Base-by-base conservation (phyloP, 1,284 basidiomycete species). In the Leccinum fallax region DNA sequence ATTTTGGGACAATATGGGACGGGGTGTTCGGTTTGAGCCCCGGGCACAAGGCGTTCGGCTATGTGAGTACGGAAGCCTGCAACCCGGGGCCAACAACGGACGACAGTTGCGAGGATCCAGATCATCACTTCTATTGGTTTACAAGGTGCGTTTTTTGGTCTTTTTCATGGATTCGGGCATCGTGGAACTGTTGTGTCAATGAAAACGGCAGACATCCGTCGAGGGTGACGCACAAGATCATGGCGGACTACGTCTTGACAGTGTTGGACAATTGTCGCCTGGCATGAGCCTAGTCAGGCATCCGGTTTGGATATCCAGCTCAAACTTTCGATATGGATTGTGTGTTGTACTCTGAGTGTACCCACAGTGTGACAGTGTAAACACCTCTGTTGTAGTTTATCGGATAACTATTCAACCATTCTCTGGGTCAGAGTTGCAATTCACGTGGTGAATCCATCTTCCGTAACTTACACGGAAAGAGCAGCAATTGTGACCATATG, bases 51-150 rank as follows among this genome's bases (percentile, higher is more conserved):
- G 79, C 80, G 0, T 85, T 84, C 61, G 83, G 83, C 5, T 84
- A 80, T 61, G 77, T 76, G 13, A 79, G 74, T 53, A 69, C 73
- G 5, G 77, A 72, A 4, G 69, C 78, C 0, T 83, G 82, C 52
- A 72, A 61, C 16, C 64, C 73, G 1, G 71, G 72, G 1, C 64
- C 69, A 15, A 77, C 77, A 7, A 78, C 74, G 3, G 61, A 65
- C 4, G 73, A 66, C 0, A 66, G 64, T 13, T 83, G 82, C 55
- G 53, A 63, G 30, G 82, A 84, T 62, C 82, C 83, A 4, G 79
- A 79, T 43, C 79, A 79, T 62, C 76, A 75, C 24, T 83, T 85
- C 64, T 83, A 83, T 63, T 85, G 83, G 78, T 77, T 84, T 16
- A 69, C 74, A 24, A 79, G 78, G 83, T 83, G 62, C 67, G 80